These are phyloP conservation scores for Penicillium bovifimosum DNA, from an alignment of 495 filamentous ascomycete species.

Conservation along the genomic window DNA sequence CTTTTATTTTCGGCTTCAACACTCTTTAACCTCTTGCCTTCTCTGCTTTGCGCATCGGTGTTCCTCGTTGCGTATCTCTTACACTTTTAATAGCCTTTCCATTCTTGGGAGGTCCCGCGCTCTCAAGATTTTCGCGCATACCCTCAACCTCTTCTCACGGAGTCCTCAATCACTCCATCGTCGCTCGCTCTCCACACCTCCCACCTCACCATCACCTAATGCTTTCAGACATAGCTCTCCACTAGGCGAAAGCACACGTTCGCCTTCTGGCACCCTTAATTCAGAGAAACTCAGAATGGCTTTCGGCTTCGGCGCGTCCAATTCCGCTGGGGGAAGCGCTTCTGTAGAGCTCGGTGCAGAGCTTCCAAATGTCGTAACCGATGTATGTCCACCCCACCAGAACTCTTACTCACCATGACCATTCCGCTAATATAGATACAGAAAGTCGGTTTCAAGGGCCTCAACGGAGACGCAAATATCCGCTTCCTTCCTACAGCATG, in stretches of 20 bases:
- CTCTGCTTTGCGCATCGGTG: slow-evolving; percentile 7
- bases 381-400: slow-evolving; percentile 30
- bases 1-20: slow-evolving; percentile 20
- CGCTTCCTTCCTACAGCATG: slow-evolving; percentile 74
- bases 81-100: slow-evolving; percentile 14
- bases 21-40: slow-evolving; percentile 4
- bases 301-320: slow-evolving; percentile 50
- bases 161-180: slow-evolving; percentile 39
- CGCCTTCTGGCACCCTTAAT: slow-evolving; percentile 34
- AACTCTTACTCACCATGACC: not conserved
- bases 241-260: slow-evolving; percentile 35
- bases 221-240: slow-evolving; percentile 28
- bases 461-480: slow-evolving; percentile 76
- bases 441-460: slow-evolving; percentile 76
- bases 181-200: slow-evolving; percentile 36
- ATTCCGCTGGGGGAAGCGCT: slow-evolving; percentile 26
- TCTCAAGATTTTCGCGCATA: slow-evolving; percentile 39
- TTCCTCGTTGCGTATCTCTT: slow-evolving; percentile 5
- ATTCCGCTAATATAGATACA: slow-evolving; percentile 27
- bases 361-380: slow-evolving; percentile 43
- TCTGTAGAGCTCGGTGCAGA: slow-evolving; percentile 38
- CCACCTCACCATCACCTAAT: slow-evolving; percentile 34
- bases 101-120: slow-evolving; percentile 18
- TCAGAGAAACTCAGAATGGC: slow-evolving; percentile 55
- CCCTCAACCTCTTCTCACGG: slow-evolving; percentile 34